phyloP scores from a whole-genome alignment of 163 green algal species.

The Volvox carteri region DNA sequence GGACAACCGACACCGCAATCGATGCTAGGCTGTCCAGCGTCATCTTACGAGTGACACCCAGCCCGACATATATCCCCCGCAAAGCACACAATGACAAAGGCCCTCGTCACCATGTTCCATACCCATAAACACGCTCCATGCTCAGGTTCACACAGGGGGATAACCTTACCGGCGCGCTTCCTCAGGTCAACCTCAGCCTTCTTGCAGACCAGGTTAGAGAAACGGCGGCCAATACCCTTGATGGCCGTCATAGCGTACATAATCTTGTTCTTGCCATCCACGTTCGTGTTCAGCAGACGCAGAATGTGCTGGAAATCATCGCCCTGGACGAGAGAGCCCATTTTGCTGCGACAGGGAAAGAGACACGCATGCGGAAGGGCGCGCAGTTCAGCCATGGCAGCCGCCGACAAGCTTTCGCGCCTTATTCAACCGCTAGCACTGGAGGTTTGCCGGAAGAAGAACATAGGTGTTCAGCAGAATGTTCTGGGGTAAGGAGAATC shows the following conservation, averaged over 20 bases:
- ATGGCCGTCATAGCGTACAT: conserved; percentile 99
- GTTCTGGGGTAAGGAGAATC: too few relatives aligned
- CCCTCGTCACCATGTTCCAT: too few relatives aligned
- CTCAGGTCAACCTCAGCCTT: conserved; percentile 98
- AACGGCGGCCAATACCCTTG: conserved; percentile 96
- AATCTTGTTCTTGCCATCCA: conserved; percentile 98
- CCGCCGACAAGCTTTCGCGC: not conserved
- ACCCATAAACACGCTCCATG: too few relatives aligned
- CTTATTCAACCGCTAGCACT: not conserved
- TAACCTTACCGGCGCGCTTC: conserved; percentile 80
- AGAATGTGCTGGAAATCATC: conserved; percentile 99
- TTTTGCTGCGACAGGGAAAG: conserved; percentile 58
- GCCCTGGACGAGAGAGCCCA: conserved; percentile 86
- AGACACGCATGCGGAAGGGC: not conserved
- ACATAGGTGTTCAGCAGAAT: too few relatives aligned
- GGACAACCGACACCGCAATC: too few relatives aligned
- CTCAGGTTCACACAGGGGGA: not conserved
- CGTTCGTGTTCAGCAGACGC: conserved; percentile 99
- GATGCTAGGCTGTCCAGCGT: too few relatives aligned
- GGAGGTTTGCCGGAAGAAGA: too few relatives aligned
- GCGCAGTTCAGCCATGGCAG: conserved; percentile 1
- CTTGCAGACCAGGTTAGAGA: conserved; percentile 98
- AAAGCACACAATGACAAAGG: too few relatives aligned
- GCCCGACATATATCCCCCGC: too few relatives aligned
- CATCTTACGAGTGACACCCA: too few relatives aligned